Base-by-base conservation (phyloP, 129 eudicot species). In the Tagetes patula region DNA sequence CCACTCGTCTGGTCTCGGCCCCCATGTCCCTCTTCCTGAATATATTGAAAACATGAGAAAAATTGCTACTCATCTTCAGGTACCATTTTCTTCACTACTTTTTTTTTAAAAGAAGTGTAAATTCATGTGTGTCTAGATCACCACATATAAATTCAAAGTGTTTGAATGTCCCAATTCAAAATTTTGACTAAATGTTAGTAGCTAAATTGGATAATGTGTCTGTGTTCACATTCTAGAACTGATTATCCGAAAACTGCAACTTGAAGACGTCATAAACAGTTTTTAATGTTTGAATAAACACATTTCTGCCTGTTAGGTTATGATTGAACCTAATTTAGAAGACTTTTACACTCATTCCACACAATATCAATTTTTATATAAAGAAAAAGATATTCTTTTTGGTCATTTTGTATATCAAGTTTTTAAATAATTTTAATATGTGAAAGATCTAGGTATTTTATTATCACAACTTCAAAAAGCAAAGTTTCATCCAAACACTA, bases 21-120 rank as follows among this genome's bases (percentile, higher is more conserved):
- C 98, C 69, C 98, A 93, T 80, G 98, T 93, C 55, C 98, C 98
- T 9, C 92, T 93, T 75, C 82, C 88, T 36, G 98, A 93, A 80
- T 93, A 93, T 53, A 65, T 81, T 12, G 92, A 86, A 68, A 90
- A 93, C 80, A 93, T 93, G 96, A 86, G 87, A 79, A 89, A 77
- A 84, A 81, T 93, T 40, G 90, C 82, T 11, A 71, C 9, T 63
- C 96, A 93, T 80, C 88, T 93, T 67, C 80, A 90, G 96, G 98
- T 93, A 80, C 55, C 80, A 69, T 60, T 40, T 40, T 40, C 32
- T 27, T 33, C 73, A 12, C 12, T 43, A 42, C 55, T 11, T 56
- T 56, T 55, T 30, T 12, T 56, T 7, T 10, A 27, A 30, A 3
- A 30, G 31, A 56, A 7, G 5, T 56, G 62, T 56, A 37, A 56